Conservation (phyloP, 345 rosid genomes). For the Salix udensis region DNA sequence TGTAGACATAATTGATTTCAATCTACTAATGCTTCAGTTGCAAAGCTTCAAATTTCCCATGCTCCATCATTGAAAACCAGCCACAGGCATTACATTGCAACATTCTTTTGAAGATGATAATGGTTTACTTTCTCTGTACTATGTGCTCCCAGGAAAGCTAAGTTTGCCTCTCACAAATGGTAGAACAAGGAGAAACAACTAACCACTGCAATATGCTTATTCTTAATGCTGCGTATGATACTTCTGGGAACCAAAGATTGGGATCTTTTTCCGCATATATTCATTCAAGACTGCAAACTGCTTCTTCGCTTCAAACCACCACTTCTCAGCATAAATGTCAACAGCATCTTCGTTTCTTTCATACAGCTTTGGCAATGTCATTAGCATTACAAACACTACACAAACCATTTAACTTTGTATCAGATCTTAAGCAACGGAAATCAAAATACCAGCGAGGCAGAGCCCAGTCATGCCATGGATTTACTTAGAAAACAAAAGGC, state of each 20-base stretch:
- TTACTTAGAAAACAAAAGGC: no score
- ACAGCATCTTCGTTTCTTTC: conserved; percentile 40
- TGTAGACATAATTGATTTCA: no score
- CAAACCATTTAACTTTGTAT: not conserved
- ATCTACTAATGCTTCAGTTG: no score
- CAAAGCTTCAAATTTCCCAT: no score
- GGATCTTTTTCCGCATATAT: conserved; percentile 29
- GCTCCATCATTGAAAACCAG: no score
- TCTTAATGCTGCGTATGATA: conserved; percentile 23
- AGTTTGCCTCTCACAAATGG: not conserved
- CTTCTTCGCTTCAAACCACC: conserved; percentile 30
- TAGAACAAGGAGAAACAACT: not conserved
- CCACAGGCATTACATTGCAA: not conserved
- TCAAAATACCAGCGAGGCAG: no score
- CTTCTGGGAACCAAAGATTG: conserved; percentile 14
- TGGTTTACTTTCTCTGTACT: no score
- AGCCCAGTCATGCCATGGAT: no score
- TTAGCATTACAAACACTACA: conserved; percentile 35
- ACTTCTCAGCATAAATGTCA: conserved; percentile 37
- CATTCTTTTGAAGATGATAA: not conserved
- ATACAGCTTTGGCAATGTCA: conserved; percentile 35
- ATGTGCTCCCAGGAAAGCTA: not conserved
- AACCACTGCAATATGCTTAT: conserved; percentile 1
- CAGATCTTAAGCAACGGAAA: not conserved
- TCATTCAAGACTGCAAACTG: conserved; percentile 38